A percentile compares a stretch with the other conserved stretches of the same genome.
phyloP scores from a whole-genome alignment of 805 yeast species.

The Spathaspora passalidarum region DNA sequence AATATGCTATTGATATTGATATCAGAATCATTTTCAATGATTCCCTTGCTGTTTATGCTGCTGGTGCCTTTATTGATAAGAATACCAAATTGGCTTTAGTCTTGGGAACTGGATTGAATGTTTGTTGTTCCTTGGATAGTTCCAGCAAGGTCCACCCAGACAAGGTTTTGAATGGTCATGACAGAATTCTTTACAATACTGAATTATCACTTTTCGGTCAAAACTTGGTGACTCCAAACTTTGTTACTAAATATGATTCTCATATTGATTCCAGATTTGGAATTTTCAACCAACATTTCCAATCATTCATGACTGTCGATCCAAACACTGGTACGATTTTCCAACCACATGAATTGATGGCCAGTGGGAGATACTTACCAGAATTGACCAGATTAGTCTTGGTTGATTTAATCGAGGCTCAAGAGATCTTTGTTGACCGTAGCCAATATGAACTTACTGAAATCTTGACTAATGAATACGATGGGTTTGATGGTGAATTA shows the following conservation, averaged over 20 bases:
- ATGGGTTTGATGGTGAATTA: constrained; percentile 39
- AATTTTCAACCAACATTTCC: constrained; percentile 11
- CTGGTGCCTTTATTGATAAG: constrained; percentile 43
- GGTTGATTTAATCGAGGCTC: constrained; percentile 26
- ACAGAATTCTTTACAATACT: constrained; percentile 39
- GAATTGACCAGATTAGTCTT: constrained; percentile 48
- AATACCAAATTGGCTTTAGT: constrained; percentile 51
- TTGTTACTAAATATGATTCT: constrained; percentile 39
- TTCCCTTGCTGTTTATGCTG: constrained; percentile 60
- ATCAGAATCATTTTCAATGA: constrained; percentile 56
- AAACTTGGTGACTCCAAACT: constrained; percentile 18
- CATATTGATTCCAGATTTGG: constrained; percentile 28
- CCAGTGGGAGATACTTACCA: constrained; percentile 56
- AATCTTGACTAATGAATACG: constrained; percentile 17
- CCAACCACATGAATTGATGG: constrained; percentile 56
- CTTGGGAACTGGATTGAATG: constrained; percentile 67
- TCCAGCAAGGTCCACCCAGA: constrained; percentile 12
- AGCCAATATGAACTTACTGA: constrained; percentile 8
- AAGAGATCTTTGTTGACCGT: constrained; percentile 24
- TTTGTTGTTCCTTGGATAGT: constrained; percentile 40
- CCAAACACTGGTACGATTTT: constrained; percentile 27
- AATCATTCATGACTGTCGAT: constrained; percentile 27
- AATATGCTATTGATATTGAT: constrained; percentile 24
- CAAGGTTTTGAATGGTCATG: constrained; percentile 11
- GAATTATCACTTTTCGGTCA: constrained; percentile 57